phyloP scores from a whole-genome alignment of 2,329 filamentous ascomycete species.

The Cladosporium phlei region DNA sequence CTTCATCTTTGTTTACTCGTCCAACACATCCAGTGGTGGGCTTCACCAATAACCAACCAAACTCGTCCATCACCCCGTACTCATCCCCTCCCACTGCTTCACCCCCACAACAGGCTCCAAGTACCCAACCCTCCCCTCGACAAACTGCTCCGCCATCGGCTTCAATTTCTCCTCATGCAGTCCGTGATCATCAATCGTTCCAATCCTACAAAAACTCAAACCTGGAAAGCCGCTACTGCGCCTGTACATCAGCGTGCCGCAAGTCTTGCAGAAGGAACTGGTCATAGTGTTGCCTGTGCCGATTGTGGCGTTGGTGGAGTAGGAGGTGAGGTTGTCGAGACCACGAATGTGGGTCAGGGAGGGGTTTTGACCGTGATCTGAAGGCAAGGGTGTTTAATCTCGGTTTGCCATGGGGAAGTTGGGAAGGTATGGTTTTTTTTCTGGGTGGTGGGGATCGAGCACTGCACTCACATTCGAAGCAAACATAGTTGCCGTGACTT shows the following conservation, averaged over 20 bases:
- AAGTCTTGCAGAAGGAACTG: conserved; percentile 57
- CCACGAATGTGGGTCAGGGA: conserved; percentile 44
- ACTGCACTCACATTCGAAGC: conserved; percentile 45
- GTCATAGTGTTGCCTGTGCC: conserved; percentile 50
- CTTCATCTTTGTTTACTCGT: too few species aligned
- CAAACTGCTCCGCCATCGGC: conserved; percentile 32
- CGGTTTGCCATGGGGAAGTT: conserved; percentile 44
- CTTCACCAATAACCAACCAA: neutral
- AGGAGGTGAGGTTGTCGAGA: conserved; percentile 46
- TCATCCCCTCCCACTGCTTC: conserved; percentile 17
- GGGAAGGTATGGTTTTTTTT: too few species aligned
- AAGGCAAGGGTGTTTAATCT: too few species aligned
- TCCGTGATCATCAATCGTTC: conserved; percentile 58
- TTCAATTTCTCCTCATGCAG: conserved; percentile 54
- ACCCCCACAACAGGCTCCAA: conserved; percentile 36
- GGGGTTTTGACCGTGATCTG: neutral
- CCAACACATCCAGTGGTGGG: neutral
- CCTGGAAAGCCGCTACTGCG: conserved; percentile 43
- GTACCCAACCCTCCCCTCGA: conserved; percentile 52
- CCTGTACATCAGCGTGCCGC: conserved; percentile 59
- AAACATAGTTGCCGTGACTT: conserved; percentile 60
- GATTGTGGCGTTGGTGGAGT: conserved; percentile 45
- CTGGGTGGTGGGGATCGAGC: too few species aligned
- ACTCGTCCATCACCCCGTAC: neutral
- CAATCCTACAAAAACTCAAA: conserved; percentile 49